phyloP scores from a whole-genome alignment of 2,329 filamentous ascomycete species.

The Sporothrix schenckii region DNA sequence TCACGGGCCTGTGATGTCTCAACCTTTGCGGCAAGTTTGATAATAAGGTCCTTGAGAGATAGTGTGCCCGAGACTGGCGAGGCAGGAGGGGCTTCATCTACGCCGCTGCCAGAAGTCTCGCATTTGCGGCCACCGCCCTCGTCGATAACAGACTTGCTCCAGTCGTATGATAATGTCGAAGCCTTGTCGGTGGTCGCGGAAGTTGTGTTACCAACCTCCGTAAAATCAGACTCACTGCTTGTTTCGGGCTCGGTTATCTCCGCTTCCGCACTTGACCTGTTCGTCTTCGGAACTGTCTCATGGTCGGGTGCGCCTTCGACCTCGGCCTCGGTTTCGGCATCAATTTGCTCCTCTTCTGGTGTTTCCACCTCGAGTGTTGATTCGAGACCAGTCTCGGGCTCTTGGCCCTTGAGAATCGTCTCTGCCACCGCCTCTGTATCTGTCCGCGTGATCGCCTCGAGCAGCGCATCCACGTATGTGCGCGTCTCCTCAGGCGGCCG shows the following conservation, averaged over 20 bases:
- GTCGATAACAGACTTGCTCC: neutral
- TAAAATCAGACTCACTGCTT: too few species aligned
- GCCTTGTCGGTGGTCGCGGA: slow-evolving; percentile 34
- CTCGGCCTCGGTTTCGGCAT: slow-evolving; percentile 36
- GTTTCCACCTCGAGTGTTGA: neutral
- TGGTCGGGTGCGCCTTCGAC: slow-evolving; percentile 19
- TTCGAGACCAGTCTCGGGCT: slow-evolving; percentile 29
- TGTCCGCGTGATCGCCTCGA: slow-evolving; percentile 51
- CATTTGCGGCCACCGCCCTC: neutral
- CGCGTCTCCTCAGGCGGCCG: slow-evolving; percentile 52
- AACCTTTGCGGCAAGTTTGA: slow-evolving; percentile 54
- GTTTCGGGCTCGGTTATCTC: neutral
- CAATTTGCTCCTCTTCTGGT: slow-evolving; percentile 2
- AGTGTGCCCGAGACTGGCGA: slow-evolving; percentile 34
- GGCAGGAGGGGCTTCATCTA: slow-evolving; percentile 9
- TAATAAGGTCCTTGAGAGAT: slow-evolving; percentile 54
- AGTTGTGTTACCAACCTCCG: neutral
- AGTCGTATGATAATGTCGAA: neutral
- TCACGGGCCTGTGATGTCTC: slow-evolving; percentile 41
- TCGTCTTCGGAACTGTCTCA: neutral
- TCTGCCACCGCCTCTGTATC: slow-evolving; percentile 36
- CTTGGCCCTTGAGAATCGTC: slow-evolving; percentile 31
- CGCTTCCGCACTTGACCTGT: neutral
- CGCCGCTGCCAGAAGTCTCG: neutral
- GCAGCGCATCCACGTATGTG: slow-evolving; percentile 54